phyloP scores from a whole-genome alignment of 139 green algal genomes.

The Pleodorina starrii region DNA sequence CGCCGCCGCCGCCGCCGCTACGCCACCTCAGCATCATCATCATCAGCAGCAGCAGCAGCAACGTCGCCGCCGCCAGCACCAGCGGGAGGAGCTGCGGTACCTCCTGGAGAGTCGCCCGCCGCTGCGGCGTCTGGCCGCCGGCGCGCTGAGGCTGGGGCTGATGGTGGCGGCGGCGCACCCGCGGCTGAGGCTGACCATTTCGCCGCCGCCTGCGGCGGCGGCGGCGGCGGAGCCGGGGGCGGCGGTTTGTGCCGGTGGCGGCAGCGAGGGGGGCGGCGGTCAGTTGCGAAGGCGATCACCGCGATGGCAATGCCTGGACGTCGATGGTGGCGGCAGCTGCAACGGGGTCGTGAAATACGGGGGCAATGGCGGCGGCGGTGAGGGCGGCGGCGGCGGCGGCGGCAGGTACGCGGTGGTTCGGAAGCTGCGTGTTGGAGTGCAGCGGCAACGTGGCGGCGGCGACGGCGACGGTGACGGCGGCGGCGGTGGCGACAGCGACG shows the following conservation, averaged over 20 bases:
- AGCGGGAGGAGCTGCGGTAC: not conserved
- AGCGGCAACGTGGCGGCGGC: not conserved
- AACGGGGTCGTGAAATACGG: too few relatives aligned
- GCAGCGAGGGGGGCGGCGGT: not conserved
- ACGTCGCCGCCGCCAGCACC: not conserved
- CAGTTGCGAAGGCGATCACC: not conserved
- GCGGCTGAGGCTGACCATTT: not conserved
- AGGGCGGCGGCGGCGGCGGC: not conserved
- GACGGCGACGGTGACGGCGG: not conserved
- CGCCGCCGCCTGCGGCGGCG: not conserved
- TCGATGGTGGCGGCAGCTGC: not conserved
- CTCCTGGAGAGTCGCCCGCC: not conserved
- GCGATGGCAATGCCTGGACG: not conserved
- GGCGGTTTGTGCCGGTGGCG: not conserved
- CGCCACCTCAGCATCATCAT: not conserved
- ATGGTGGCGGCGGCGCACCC: conserved; percentile 21
- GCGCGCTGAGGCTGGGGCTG: not conserved
- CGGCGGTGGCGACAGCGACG: not conserved
- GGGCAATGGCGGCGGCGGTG: not conserved
- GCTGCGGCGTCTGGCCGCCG: not conserved
- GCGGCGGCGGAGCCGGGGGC: not conserved
- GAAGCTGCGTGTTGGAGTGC: not conserved
- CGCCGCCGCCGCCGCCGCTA: too few relatives aligned
- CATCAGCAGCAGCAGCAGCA: not conserved
- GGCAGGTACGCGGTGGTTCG: not conserved